These are phyloP conservation scores for Orobanche coerulescens DNA, from an alignment of 257 asterid species.

Conservation along the genomic window DNA sequence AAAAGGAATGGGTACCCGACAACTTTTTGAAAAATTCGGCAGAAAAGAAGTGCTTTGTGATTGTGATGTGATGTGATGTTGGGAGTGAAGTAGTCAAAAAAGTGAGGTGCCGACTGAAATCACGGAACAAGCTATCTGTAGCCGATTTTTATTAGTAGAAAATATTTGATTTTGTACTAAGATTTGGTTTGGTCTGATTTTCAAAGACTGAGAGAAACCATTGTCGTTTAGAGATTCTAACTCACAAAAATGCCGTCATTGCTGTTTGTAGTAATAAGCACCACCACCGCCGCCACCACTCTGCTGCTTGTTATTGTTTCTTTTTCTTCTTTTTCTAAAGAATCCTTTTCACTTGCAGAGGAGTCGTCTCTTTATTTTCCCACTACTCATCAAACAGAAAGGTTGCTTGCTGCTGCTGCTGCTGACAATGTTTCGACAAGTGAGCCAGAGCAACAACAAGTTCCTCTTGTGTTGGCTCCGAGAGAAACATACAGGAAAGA, in stretches of 20 bases:
- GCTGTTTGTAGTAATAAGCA: too few relatives aligned
- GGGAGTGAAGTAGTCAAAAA: conserved; percentile 24
- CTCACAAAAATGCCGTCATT: too few relatives aligned
- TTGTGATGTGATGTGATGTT: background rate
- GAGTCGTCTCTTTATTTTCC: background rate
- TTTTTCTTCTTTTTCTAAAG: background rate
- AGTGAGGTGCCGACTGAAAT: conserved; percentile 15
- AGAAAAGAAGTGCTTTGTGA: background rate
- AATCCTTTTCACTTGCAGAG: background rate
- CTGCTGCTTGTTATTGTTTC: background rate
- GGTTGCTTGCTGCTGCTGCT: conserved; percentile 35
- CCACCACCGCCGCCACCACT: too few relatives aligned
- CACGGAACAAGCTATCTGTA: conserved; percentile 14
- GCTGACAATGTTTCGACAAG: conserved; percentile 27
- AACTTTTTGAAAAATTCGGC: background rate
- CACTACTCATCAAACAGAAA: conserved; percentile 16
- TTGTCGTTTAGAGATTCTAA: too few relatives aligned
- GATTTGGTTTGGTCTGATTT: background rate
- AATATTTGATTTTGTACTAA: background rate
- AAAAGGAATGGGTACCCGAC: background rate
- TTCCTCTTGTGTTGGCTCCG: conserved; percentile 59
- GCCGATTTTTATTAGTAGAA: too few relatives aligned
- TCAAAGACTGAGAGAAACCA: background rate
- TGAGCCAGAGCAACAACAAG: conserved; percentile 16
- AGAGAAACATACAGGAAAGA: conserved; percentile 65